Evolutionary conservation across 1,139 yeast genomes (phyloP).

Genomic region (Geotrichum citri-aurantii): DNA sequence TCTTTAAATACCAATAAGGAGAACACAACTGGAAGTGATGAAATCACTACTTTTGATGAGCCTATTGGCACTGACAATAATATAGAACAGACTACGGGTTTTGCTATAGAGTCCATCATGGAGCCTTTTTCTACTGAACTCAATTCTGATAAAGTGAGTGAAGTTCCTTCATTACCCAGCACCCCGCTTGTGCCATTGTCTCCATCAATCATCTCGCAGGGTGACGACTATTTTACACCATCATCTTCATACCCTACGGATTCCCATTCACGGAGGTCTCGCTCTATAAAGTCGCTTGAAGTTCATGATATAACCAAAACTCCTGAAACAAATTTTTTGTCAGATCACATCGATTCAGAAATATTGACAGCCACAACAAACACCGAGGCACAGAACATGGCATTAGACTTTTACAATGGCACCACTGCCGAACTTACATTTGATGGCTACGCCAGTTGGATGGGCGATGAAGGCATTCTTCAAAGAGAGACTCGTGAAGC

Average conservation of each 20-base stretch:
- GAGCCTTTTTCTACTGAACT: not conserved
- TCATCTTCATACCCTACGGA: conserved; percentile 1
- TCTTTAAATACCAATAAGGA: not conserved
- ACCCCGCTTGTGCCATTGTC: conserved; percentile 9
- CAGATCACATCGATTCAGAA: conserved; percentile 4
- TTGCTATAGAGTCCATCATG: not conserved
- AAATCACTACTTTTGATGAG: not conserved
- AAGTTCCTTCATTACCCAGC: conserved; percentile 6
- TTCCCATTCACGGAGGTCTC: not conserved
- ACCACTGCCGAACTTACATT: conserved; percentile 23
- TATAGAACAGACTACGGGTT: not conserved
- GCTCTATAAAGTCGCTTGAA: conserved; percentile 1
- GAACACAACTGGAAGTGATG: not conserved
- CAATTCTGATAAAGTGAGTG: not conserved
- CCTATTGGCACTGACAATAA: not conserved
- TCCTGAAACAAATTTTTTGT: not conserved
- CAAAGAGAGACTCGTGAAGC: conserved; percentile 24
- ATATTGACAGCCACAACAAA: conserved; percentile 1
- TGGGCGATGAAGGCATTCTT: conserved; percentile 28
- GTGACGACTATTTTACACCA: conserved; percentile 11
- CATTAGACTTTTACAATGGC: conserved; percentile 27
- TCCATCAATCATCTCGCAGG: conserved; percentile 2
- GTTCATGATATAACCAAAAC: not conserved
- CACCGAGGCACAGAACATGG: conserved; percentile 18
- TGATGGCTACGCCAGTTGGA: conserved; percentile 32